Evolutionary conservation across 495 filamentous ascomycete species (phyloP).

Genomic region (Thermochaetoides thermophila): DNA sequence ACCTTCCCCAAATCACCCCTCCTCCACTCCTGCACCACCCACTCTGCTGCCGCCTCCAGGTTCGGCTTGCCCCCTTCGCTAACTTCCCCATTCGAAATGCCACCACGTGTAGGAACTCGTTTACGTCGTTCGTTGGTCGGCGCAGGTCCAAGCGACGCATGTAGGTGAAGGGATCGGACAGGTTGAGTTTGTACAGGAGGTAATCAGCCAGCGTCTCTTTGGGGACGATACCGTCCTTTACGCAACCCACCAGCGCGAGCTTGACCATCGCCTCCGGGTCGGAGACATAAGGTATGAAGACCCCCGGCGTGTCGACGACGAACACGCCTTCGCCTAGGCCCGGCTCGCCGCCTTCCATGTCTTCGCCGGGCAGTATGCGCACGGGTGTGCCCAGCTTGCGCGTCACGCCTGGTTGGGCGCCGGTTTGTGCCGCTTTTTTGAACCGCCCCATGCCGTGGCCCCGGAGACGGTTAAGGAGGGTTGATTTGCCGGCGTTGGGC

Average conservation of each 20-base stretch:
- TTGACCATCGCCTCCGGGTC: constrained; percentile 83
- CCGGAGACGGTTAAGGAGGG: constrained; percentile 76
- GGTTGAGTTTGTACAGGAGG: constrained; percentile 70
- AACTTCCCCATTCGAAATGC: constrained; percentile 63
- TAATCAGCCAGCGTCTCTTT: constrained; percentile 72
- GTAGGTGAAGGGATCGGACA: constrained; percentile 41
- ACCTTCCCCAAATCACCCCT: constrained; percentile 61
- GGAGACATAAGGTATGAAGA: constrained; percentile 84
- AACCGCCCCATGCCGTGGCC: constrained; percentile 49
- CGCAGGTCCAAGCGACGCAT: constrained; percentile 33
- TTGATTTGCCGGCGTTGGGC: constrained; percentile 92
- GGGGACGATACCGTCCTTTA: constrained; percentile 75
- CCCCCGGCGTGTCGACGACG: constrained; percentile 49
- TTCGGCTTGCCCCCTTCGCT: constrained; percentile 59
- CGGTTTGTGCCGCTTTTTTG: constrained; percentile 63
- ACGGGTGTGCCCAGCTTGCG: constrained; percentile 71
- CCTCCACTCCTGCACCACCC: constrained; percentile 76
- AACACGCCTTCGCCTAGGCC: constrained; percentile 32
- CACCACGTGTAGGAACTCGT: constrained; percentile 48
- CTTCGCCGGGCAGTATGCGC: constrained; percentile 42
- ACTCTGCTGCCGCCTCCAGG: constrained; percentile 59
- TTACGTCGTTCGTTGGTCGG: constrained; percentile 68
- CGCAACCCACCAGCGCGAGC: constrained; percentile 74
- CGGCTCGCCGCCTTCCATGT: constrained; percentile 9
- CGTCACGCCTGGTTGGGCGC: constrained; percentile 78